Base-by-base conservation (phyloP, 805 yeast genomes). In the Starmerella kuoi region DNA sequence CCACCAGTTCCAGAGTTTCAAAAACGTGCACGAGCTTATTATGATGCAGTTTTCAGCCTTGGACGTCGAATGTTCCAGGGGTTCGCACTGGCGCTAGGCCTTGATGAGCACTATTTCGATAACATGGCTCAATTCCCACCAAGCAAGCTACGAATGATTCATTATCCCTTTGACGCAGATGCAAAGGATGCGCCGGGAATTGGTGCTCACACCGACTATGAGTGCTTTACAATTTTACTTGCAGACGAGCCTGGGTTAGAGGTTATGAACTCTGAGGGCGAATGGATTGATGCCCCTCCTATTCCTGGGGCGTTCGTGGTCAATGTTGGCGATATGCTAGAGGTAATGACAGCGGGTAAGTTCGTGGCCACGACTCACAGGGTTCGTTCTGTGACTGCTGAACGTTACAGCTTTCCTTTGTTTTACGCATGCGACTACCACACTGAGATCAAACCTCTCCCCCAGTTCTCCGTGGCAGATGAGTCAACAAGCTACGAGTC, bases 201-300 rank as follows among this genome's bases (percentile, higher is more conserved):
- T 15, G 81, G 82, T 1, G 77, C 80, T 3, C 85, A 78, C 53
- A 67, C 80, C 44, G 86, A 79, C 28, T 73, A 66, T 54, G 49
- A 46, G 33, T 43, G 40, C 21, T 26, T 46, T 26, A 46, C 49
- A 18, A 73, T 77, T 11, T 71, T 67, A 49, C 81, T 77, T 52
- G 80, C 75, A 9, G 62, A 68, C 42, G 57, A 55, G 3, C 65
- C 72, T 30, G 74, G 78, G 1, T 61, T 75, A 28, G 76, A 75
- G 50, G 79, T 74, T 8, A 70, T 72, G 45, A 70, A 70, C 46
- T 65, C 68, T 46, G 66, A 69, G 37, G 78, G 78, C 8, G 58
- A 69, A 21, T 75, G 81, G 81, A 59, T 75, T 25, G 60, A 68
- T 5, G 77, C 74, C 8, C 69, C 71, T 2, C 73, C 75, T 22